These are phyloP conservation scores for Phytophthora megakarya DNA, from an alignment of 352 stramenopile genomes.

Conservation along the genomic window DNA sequence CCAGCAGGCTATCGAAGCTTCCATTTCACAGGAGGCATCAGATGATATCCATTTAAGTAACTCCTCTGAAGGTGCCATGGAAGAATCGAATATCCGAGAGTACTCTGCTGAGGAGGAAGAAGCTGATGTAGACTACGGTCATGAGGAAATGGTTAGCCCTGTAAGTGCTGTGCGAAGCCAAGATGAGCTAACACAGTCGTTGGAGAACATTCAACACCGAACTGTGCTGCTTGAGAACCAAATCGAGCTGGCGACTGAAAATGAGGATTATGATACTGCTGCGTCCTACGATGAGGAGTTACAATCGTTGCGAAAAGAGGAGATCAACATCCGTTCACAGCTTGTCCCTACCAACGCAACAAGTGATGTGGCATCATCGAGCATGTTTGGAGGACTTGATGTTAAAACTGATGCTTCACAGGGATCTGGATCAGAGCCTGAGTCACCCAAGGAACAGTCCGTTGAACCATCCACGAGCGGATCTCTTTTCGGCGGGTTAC, in stretches of 20 bases:
- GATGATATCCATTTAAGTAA: conserved; percentile 19
- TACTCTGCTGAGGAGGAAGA: conserved; percentile 30
- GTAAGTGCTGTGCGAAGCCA: conserved; percentile 35
- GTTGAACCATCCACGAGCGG: conserved; percentile 6
- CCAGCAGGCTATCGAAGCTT: conserved; percentile 47
- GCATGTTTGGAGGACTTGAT: conserved; percentile 40
- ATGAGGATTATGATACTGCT: conserved; percentile 72
- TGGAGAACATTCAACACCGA: conserved; percentile 50
- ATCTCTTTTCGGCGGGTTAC: conserved; percentile 47
- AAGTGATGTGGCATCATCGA: conserved; percentile 11
- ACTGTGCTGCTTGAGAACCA: conserved; percentile 66
- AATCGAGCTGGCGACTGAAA: conserved; percentile 70
- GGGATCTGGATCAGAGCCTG: conserved; percentile 12
- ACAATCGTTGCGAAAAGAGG: conserved; percentile 54
- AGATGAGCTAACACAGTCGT: conserved; percentile 45
- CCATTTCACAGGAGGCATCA: conserved; percentile 24
- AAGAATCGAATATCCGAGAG: conserved; percentile 31
- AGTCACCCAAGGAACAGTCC: conserved; percentile 13
- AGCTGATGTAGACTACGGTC: conserved; percentile 27
- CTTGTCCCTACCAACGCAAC: conserved; percentile 9
- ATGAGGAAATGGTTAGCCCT: conserved; percentile 45
- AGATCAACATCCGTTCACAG: conserved; percentile 45
- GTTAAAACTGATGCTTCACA: conserved; percentile 17
- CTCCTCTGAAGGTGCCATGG: conserved; percentile 11
- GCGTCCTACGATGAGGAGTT: conserved; percentile 70